Base-by-base conservation (phyloP, 73 alveolate genomes). In the Paramecium primaurelia region DNA sequence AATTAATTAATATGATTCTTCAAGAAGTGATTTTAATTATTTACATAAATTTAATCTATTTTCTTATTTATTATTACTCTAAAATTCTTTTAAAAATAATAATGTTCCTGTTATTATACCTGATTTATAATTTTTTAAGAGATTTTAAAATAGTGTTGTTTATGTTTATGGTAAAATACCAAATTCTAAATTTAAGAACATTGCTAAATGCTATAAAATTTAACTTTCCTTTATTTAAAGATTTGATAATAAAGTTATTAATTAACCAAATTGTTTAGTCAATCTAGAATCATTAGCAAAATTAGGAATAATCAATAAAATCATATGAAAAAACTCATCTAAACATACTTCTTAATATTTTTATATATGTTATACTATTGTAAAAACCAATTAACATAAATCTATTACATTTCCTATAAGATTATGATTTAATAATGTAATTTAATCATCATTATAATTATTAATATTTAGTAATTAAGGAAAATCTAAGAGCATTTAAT, bases 21-120 rank as follows among this genome's bases (percentile, higher is more conserved):
- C 59, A 37, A 73, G 59, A 12, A 73, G 47, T 9, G 87, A 73
- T 73, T 40, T 73, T 14, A 73, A 73, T 73, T 73, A n/a, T 73
- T 38, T 73, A 37, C 60, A 36, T 38, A 73, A 73, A 36, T 73
- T 37, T 6, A 22, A 34, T 14, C 87, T 73, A 20, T 73, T 73
- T 38, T 73, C 87, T 37, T 34, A 38, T 16, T 20, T 73, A 12
- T 73, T 32, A 3, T 73, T 37, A 16, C 60, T 73, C 8, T 32
- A 8, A 12, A 73, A 37, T 14, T 73, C 87, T 38, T 73, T 73
- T 38, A 73, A 20, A 73, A 73, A 73, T n/a, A 73, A 30, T 6
- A 73, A 38, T 0, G 26, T 40, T 3, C 49, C 87, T 3, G 87
- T 73, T 34, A 44, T 8, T 34, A 73, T 30, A 9, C 87, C 87